Evolutionary conservation across 164 flowering plant genomes (phyloP).

Genomic region (Brasenia schreberi): DNA sequence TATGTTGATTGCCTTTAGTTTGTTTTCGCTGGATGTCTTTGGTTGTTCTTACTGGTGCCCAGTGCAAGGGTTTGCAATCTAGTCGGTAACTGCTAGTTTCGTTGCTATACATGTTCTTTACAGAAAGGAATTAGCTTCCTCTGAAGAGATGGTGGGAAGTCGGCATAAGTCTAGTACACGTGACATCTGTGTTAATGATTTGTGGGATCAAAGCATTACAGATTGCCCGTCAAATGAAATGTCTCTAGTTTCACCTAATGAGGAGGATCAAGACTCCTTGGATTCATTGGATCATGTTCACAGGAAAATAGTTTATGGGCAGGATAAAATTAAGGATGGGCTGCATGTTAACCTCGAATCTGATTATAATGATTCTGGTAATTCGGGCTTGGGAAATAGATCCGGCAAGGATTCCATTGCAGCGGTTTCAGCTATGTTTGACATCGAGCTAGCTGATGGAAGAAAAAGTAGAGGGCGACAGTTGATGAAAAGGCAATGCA

Average conservation of each 20-base stretch:
- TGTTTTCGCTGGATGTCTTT: neutral
- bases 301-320: neutral
- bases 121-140: neutral
- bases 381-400: neutral
- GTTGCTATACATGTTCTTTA: neutral
- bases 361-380: neutral
- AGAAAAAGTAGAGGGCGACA: conserved; percentile 8
- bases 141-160: neutral
- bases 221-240: neutral
- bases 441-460: conserved; percentile 5
- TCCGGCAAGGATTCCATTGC: conserved; percentile 1
- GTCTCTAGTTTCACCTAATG: neutral
- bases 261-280: neutral
- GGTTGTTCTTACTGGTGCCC: neutral
- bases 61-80: neutral
- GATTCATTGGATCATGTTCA: neutral
- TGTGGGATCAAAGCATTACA: neutral
- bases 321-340: conserved; percentile 3
- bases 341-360: conserved; percentile 2
- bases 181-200: neutral
- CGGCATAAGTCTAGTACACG: neutral
- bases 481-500: conserved; percentile 32
- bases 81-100: neutral
- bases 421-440: conserved; percentile 12
- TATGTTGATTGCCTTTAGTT: neutral